phyloP scores from a whole-genome alignment of 306 rosid species.

The Gastrolobium villosum region DNA sequence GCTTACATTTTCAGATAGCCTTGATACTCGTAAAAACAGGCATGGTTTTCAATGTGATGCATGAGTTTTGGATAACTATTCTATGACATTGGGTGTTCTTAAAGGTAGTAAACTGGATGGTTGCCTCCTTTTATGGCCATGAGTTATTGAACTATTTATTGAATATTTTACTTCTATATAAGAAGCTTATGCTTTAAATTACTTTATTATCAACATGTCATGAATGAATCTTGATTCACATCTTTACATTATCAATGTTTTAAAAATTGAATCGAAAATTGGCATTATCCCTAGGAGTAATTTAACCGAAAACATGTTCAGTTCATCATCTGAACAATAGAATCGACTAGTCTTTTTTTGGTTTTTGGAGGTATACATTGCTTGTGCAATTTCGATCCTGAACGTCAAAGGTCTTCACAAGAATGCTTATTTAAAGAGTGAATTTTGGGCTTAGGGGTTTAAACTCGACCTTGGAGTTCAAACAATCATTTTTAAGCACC shows the following conservation, averaged over 20 bases:
- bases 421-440: too few relatives aligned
- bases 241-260: constrained; percentile 23
- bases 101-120: constrained; percentile 32
- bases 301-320: too few relatives aligned
- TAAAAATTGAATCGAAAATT: not conserved
- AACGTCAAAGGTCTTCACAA: too few relatives aligned
- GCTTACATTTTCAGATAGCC: constrained; percentile 13
- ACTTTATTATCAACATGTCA: not conserved
- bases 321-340: too few relatives aligned
- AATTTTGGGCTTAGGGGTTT: too few relatives aligned
- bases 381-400: too few relatives aligned
- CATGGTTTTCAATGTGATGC: constrained; percentile 44
- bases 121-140: constrained; percentile 32
- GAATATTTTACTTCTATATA: constrained; percentile 28
- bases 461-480: too few relatives aligned
- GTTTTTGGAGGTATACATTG: too few relatives aligned
- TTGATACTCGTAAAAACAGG: constrained; percentile 23
- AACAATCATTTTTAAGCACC: too few relatives aligned
- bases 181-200: constrained; percentile 5
- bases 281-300: too few relatives aligned
- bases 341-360: too few relatives aligned
- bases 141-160: constrained; percentile 30
- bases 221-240: not conserved
- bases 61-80: constrained; percentile 45
- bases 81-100: constrained; percentile 22